Conservation (phyloP, 2,329 filamentous ascomycete genomes). For the Mycosphaerella sp. region DNA sequence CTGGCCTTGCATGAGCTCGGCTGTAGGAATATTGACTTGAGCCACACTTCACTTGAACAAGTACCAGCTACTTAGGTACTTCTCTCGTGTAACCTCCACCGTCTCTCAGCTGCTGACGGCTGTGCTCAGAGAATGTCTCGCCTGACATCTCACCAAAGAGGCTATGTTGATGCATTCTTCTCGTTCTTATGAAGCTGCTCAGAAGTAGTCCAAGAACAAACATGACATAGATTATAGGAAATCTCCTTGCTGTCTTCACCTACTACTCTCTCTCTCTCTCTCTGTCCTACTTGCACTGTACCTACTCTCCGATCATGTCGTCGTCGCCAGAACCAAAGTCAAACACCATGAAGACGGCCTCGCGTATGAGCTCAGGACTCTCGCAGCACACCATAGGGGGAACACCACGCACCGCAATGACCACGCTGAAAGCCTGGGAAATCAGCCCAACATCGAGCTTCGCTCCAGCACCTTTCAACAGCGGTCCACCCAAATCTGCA, state of each 20-base stretch:
- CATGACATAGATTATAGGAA: too few species aligned
- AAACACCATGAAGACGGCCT: background rate
- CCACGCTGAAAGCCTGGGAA: constrained; percentile 6
- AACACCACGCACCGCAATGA: background rate
- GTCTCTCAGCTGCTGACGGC: constrained; percentile 4
- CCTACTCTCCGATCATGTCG: background rate
- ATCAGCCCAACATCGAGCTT: background rate
- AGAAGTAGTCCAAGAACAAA: too few species aligned
- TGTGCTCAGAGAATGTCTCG: too few species aligned
- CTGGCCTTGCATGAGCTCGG: background rate
- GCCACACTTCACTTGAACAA: background rate
- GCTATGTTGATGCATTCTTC: too few species aligned
- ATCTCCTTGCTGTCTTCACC: too few species aligned
- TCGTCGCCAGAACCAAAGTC: background rate
- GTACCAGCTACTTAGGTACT: too few species aligned
- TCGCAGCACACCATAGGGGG: constrained; percentile 6
- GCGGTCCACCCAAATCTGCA: background rate
- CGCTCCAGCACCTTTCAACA: constrained; percentile 2
- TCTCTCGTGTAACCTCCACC: background rate
- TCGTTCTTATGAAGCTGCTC: too few species aligned
- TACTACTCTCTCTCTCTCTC: too few species aligned
- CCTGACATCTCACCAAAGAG: too few species aligned
- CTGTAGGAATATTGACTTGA: background rate
- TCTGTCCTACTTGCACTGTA: too few species aligned
- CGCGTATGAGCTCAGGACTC: constrained; percentile 2